A percentile compares a stretch with the other conserved stretches of the same genome.
These are phyloP conservation scores for Lenzites betulinus DNA, from an alignment of 768 basidiomycete genomes.

Conservation along the genomic window DNA sequence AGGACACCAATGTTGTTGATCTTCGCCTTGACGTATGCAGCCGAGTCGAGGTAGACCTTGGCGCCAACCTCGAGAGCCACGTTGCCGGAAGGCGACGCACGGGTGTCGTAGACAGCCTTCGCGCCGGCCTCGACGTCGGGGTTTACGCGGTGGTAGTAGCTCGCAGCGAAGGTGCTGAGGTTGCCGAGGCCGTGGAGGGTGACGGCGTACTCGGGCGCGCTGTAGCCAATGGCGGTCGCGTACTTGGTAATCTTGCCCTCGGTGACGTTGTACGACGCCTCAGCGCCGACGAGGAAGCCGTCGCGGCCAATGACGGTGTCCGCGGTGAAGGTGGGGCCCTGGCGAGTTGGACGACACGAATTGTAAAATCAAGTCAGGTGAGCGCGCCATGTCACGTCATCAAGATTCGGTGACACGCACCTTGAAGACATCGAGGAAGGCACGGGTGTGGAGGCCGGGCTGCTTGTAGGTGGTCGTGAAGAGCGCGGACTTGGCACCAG, in stretches of 20 bases:
- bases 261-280: slow-evolving; percentile 95
- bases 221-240: slow-evolving; percentile 90
- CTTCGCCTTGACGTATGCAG: slow-evolving; percentile 96
- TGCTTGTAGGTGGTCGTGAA: slow-evolving; percentile 92
- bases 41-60: slow-evolving; percentile 87
- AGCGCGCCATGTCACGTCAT: slow-evolving; percentile 24
- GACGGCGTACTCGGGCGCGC: slow-evolving; percentile 93
- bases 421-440: slow-evolving; percentile 92
- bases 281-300: slow-evolving; percentile 95
- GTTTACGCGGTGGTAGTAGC: slow-evolving; percentile 97
- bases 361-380: slow-evolving; percentile 4
- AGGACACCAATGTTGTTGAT: slow-evolving; percentile 96
- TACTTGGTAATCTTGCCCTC: slow-evolving; percentile 92
- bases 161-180: slow-evolving; percentile 89
- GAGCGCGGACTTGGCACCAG: slow-evolving; percentile 81
- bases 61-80: slow-evolving; percentile 93
- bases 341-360: background rate
- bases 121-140: slow-evolving; percentile 92
- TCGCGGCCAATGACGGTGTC: slow-evolving; percentile 96
- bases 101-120: slow-evolving; percentile 95
- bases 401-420: slow-evolving; percentile 43
- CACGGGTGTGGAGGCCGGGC: slow-evolving; percentile 91
- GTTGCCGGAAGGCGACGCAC: slow-evolving; percentile 74
- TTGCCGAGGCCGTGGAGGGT: slow-evolving; percentile 95
- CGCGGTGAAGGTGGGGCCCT: slow-evolving; percentile 98